These are phyloP conservation scores for Isabelozyma pseudorhagii DNA, from an alignment of 805 yeast genomes.

Conservation along the genomic window DNA sequence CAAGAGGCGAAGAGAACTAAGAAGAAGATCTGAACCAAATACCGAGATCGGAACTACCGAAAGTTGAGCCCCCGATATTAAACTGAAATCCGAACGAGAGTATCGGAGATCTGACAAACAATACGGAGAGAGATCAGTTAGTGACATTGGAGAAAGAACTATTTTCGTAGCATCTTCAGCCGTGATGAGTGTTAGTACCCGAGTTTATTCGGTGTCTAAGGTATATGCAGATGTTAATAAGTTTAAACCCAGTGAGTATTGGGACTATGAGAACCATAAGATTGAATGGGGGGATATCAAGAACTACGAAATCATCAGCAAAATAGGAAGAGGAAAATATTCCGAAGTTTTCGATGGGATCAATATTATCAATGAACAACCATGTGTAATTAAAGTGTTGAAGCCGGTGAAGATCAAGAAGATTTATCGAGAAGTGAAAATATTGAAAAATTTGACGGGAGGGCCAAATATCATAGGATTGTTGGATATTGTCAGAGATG, in stretches of 20 bases:
- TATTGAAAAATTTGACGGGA: slow-evolving; percentile 77
- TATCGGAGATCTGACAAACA: background rate
- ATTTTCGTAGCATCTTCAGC: no score
- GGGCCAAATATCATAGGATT: slow-evolving; percentile 80
- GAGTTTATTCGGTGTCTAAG: slow-evolving; percentile 32
- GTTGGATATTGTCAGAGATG: slow-evolving; percentile 79
- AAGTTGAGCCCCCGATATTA: no score
- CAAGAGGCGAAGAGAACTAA: background rate
- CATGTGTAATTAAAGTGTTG: slow-evolving; percentile 81
- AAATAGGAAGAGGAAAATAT: slow-evolving; percentile 91
- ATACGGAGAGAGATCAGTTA: background rate
- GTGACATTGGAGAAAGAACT: no score
- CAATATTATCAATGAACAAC: slow-evolving; percentile 57
- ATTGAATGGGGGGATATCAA: slow-evolving; percentile 41
- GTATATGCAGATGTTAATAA: slow-evolving; percentile 77
- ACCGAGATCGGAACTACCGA: no score
- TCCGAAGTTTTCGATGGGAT: slow-evolving; percentile 92
- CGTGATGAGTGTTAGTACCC: slow-evolving; percentile 23
- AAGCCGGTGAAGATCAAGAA: slow-evolving; percentile 93
- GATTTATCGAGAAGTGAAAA: slow-evolving; percentile 85
- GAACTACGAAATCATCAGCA: slow-evolving; percentile 72
- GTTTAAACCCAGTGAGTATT: slow-evolving; percentile 65
- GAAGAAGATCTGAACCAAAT: background rate
- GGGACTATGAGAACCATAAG: slow-evolving; percentile 75
- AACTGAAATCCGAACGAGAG: no score